Percentiles rank a stretch among this genome's conserved stretches.
Evolutionary conservation across 768 basidiomycete species (phyloP).

Genomic region (Rhizopogon vulgaris): DNA sequence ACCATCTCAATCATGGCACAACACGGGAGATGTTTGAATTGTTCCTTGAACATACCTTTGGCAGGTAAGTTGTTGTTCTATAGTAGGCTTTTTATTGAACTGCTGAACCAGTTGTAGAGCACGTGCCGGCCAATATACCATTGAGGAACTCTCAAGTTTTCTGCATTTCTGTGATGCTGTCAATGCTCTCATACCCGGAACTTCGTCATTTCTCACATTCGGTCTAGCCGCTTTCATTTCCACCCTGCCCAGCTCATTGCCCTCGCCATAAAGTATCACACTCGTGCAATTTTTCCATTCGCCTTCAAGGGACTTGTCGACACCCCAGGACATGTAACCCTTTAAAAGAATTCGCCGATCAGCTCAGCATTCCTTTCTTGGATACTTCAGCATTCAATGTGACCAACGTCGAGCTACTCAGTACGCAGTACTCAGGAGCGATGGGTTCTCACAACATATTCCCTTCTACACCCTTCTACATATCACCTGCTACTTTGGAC

Average conservation of each 20-base stretch:
- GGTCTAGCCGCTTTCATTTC: background rate
- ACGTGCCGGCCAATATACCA: background rate
- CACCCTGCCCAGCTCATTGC: background rate
- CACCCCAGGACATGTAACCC: constrained; percentile 4
- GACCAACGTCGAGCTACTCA: constrained; percentile 81
- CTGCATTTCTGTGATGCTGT: background rate
- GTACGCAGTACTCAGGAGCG: constrained; percentile 20
- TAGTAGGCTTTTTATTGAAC: background rate
- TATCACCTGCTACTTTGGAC: background rate
- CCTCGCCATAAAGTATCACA: background rate
- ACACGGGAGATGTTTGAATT: too few relatives aligned
- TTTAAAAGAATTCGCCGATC: constrained; percentile 85
- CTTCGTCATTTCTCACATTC: background rate
- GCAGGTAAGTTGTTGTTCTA: too few relatives aligned
- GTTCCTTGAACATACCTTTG: too few relatives aligned
- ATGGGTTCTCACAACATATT: constrained; percentile 27
- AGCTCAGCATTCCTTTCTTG: constrained; percentile 88
- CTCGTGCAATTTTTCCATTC: background rate
- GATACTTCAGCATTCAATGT: constrained; percentile 99
- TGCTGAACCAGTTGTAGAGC: background rate
- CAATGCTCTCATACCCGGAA: background rate
- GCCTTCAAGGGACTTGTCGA: background rate
- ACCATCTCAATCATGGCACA: background rate
- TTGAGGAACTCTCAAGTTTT: background rate
- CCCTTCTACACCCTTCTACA: constrained; percentile 22